These are phyloP conservation scores for Peziza echinospora DNA, from an alignment of 495 filamentous ascomycete genomes.

Conservation along the genomic window DNA sequence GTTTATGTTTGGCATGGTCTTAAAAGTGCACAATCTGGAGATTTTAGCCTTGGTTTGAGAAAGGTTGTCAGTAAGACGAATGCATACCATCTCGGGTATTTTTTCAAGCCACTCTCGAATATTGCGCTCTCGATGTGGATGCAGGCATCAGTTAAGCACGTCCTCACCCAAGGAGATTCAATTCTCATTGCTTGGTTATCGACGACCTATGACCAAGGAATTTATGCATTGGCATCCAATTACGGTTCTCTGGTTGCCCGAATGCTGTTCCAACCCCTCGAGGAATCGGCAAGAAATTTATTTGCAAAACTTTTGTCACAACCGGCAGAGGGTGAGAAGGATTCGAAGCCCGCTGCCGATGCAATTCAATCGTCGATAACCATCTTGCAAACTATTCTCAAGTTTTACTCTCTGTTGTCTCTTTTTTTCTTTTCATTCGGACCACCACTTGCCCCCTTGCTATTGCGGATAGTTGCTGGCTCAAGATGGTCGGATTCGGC, in stretches of 20 bases:
- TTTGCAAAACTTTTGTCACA: conserved; percentile 50
- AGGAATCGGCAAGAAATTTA: conserved; percentile 71
- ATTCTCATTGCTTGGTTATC: conserved; percentile 61
- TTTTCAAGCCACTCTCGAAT: conserved; percentile 22
- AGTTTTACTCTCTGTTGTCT: conserved; percentile 44
- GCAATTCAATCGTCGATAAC: conserved; percentile 21
- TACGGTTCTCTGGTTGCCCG: conserved; percentile 83
- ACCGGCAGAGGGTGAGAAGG: conserved; percentile 4
- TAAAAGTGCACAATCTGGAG: conserved; percentile 23
- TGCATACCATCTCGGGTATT: conserved; percentile 6
- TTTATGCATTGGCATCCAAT: conserved; percentile 80
- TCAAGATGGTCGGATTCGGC: conserved; percentile 44
- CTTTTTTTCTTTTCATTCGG: conserved; percentile 43
- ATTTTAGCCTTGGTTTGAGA: conserved; percentile 33
- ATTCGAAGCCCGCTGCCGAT: conserved; percentile 4
- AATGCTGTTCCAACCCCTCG: conserved; percentile 81
- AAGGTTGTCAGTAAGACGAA: conserved; percentile 6
- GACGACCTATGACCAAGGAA: conserved; percentile 60
- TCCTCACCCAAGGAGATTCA: conserved; percentile 85
- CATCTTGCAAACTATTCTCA: conserved; percentile 32
- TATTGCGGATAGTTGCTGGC: conserved; percentile 54
- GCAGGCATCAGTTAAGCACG: conserved; percentile 62
- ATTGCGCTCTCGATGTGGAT: background rate
- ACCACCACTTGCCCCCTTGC: conserved; percentile 46
- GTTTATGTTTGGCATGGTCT: conserved; percentile 39